Evolutionary conservation across 176 grass and related monocot genomes (phyloP), one percentile per base, ranked within the genome.

Genomic region (Cenchrus fungigraminus): DNA sequence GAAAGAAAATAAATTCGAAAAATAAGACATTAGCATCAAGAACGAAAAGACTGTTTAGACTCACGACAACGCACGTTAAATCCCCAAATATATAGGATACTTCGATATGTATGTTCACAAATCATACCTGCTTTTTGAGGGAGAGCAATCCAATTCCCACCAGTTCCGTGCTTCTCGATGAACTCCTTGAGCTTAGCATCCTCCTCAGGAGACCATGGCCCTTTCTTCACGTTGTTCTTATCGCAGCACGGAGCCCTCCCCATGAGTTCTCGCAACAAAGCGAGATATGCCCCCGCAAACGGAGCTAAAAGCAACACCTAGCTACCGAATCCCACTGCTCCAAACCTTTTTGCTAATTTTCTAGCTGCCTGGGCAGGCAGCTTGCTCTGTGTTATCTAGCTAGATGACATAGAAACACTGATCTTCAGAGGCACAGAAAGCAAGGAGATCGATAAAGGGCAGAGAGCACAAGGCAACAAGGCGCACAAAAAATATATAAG

Each of bases 161-260:
- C 95, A 37, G 93, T 95, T 51, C 95, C 95, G 54, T 90, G 89
- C 84, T 93, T 98, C 68, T 95, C 95, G 15, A 98, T 95, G 87
- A 95, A 98, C 78, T 93, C 91, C 72, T 95, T 98, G 67, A 98
- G 95, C 83, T 92, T 92, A 57, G 87, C 87, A 80, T 98, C 95
- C 78, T 98, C 95, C 84, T 98, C 95, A 0, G 93, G 89, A 34
- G 95, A 98, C 95, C 95, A 98, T 1, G 95, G 95, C 2, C 95
- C 95, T 71, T 90, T 98, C 87, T 98, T 98, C 67, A 98, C 95
- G 78, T 85, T 95, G 79, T 94, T 94, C 85, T 98, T 98, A 11
- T 98, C 95, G 84, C 95, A 98, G 34, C 95, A 95, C 19, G 95
- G 95, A 73, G 95, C 93, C 61, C 95, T 95, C 62, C 95, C 95